Percentiles rank a stretch among this genome's conserved stretches.
phyloP scores from a whole-genome alignment of 2,329 filamentous ascomycete species.

The Teratosphaeria gauchensis region DNA sequence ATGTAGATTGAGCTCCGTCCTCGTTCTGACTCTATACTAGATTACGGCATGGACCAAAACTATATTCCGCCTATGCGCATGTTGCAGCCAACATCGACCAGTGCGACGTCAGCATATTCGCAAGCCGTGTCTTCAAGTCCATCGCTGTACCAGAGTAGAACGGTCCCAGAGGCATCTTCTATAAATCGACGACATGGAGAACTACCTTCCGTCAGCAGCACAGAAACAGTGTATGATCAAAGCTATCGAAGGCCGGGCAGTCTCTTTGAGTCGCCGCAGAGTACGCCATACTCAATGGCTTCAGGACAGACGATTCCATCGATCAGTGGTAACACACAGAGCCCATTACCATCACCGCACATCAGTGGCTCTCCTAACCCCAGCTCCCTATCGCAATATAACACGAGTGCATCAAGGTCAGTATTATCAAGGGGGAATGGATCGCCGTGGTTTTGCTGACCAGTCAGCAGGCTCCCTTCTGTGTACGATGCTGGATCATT shows the following conservation, averaged over 20 bases:
- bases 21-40: conserved; percentile 5
- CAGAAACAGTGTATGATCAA: conserved; percentile 15
- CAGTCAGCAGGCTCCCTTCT: conserved; percentile 19
- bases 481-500: conserved; percentile 22
- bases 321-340: conserved; percentile 26
- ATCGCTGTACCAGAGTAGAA: conserved; percentile 21
- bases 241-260: conserved; percentile 20
- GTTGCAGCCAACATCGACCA: conserved; percentile 19
- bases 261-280: conserved; percentile 17
- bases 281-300: conserved; percentile 18
- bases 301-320: conserved; percentile 21
- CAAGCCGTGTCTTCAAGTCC: conserved; percentile 22
- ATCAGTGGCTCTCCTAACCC: conserved; percentile 11
- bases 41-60: conserved; percentile 22
- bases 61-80: conserved; percentile 26
- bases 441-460: not conserved
- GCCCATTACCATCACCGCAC: conserved; percentile 23
- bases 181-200: conserved; percentile 17
- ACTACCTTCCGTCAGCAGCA: conserved; percentile 8
- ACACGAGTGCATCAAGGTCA: conserved; percentile 16
- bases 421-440: not conserved
- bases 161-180: conserved; percentile 10
- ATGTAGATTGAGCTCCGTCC: not conserved
- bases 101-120: conserved; percentile 15
- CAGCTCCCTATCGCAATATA: conserved; percentile 16